Conservation (phyloP, 352 stramenopile species). For the Pythium sukuiense region DNA sequence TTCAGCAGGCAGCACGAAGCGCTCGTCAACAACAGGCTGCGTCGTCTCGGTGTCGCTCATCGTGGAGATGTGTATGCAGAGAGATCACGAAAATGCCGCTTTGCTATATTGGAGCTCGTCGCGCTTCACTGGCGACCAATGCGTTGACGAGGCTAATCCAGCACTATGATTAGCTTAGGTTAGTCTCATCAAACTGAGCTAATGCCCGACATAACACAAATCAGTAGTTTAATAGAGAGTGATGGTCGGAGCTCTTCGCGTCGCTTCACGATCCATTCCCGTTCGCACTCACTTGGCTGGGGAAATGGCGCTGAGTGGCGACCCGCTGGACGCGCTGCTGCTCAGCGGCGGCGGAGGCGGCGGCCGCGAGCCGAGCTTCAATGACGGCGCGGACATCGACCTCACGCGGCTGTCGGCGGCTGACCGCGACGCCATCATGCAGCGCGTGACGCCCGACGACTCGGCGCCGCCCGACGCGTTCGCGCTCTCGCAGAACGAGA, state of each 20-base stretch:
- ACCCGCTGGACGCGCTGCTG: conserved; percentile 36
- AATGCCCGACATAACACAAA: background rate
- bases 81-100: background rate
- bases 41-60: background rate
- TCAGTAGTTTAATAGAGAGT: conserved; percentile 3
- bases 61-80: background rate
- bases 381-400: conserved; percentile 76
- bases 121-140: conserved; percentile 2
- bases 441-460: conserved; percentile 65
- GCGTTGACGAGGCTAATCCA: background rate
- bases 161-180: conserved; percentile 12
- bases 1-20: conserved; percentile 2
- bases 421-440: conserved; percentile 73
- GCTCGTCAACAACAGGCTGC: background rate
- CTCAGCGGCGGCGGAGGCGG: conserved; percentile 28
- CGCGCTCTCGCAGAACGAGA: conserved; percentile 77
- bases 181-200: background rate
- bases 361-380: conserved; percentile 42
- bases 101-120: background rate
- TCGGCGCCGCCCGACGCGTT: conserved; percentile 67
- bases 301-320: conserved; percentile 29
- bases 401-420: conserved; percentile 48
- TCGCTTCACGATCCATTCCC: conserved; percentile 18
- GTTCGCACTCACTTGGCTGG: background rate
- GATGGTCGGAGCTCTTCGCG: conserved; percentile 8